Evolutionary conservation across 1,284 basidiomycete genomes (phyloP).

Genomic region (Marasmius sp.): DNA sequence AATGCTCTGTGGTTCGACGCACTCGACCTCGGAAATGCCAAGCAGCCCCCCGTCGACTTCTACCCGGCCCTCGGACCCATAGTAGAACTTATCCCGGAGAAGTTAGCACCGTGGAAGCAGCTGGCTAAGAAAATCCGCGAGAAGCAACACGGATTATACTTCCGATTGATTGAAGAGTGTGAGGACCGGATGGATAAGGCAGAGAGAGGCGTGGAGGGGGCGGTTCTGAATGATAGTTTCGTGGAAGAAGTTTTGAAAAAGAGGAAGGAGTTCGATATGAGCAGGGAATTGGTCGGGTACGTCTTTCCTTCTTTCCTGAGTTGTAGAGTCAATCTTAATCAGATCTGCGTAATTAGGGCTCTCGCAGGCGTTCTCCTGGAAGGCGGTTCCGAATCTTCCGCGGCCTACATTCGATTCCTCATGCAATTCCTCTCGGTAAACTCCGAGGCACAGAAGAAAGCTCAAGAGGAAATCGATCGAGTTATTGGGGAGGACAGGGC

Average conservation of each 20-base stretch:
- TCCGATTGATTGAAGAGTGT: slow-evolving; percentile 8
- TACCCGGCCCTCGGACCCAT: slow-evolving; percentile 32
- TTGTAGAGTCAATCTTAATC: background rate
- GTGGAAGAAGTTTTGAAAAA: slow-evolving; percentile 7
- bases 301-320: background rate
- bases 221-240: slow-evolving; percentile 3
- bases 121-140: slow-evolving; percentile 19
- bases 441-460: slow-evolving; percentile 22
- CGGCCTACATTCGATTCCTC: slow-evolving; percentile 13
- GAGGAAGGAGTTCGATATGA: slow-evolving; percentile 3
- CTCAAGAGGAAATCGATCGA: slow-evolving; percentile 35
- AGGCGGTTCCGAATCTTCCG: slow-evolving; percentile 20
- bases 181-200: slow-evolving; percentile 1
- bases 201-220: background rate
- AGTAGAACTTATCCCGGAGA: slow-evolving; percentile 31
- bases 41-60: slow-evolving; percentile 29
- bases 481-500: slow-evolving; percentile 32
- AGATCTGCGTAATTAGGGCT: slow-evolving; percentile 7
- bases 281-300: slow-evolving; percentile 9
- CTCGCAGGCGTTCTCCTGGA: slow-evolving; percentile 18
- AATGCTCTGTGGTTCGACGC: slow-evolving; percentile 24
- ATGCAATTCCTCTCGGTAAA: slow-evolving; percentile 13
- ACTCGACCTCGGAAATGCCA: slow-evolving; percentile 24
- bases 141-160: slow-evolving; percentile 16
- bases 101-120: slow-evolving; percentile 32